These are phyloP conservation scores for Artemisia tridentata DNA, from an alignment of 129 eudicot genomes.

Conservation along the genomic window DNA sequence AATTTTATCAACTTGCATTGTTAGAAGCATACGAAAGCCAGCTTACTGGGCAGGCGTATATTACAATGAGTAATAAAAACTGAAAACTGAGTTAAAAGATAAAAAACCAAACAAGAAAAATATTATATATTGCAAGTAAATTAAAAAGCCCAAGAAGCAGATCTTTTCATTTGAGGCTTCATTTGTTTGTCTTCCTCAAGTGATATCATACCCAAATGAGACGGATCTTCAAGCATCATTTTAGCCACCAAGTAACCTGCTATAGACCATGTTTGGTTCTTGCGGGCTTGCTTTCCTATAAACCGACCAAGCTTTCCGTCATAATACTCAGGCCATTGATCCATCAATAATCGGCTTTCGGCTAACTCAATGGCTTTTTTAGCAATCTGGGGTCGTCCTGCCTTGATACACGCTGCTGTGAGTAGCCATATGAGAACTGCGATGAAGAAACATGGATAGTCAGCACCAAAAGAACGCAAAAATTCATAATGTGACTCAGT, in stretches of 20 bases:
- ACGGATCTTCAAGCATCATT: constrained; percentile 96
- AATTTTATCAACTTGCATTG: constrained; percentile 31
- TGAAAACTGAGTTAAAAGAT: not conserved
- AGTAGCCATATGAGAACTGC: constrained; percentile 89
- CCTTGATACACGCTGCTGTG: constrained; percentile 85
- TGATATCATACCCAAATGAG: constrained; percentile 93
- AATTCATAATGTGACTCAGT: not conserved
- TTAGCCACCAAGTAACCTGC: constrained; percentile 95
- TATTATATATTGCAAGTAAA: constrained; percentile 22
- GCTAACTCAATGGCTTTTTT: constrained; percentile 75
- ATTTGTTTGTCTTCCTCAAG: constrained; percentile 92
- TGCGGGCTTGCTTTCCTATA: constrained; percentile 88
- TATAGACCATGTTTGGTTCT: constrained; percentile 90
- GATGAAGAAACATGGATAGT: not conserved
- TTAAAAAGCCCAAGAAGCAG: constrained; percentile 80
- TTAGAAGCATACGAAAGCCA: constrained; percentile 20
- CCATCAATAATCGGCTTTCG: constrained; percentile 68
- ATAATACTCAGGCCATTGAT: constrained; percentile 89
- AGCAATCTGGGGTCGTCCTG: constrained; percentile 88
- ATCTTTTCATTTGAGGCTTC: constrained; percentile 82
- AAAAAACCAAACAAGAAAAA: not conserved
- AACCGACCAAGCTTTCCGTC: constrained; percentile 84
- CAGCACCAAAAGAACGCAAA: not conserved
- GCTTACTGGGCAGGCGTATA: constrained; percentile 1
- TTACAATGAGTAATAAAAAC: constrained; percentile 7